Percentiles rank a stretch among this genome's conserved stretches.
phyloP scores from a whole-genome alignment of 1,284 basidiomycete genomes.

The Cryptococcus jaspeensis region DNA sequence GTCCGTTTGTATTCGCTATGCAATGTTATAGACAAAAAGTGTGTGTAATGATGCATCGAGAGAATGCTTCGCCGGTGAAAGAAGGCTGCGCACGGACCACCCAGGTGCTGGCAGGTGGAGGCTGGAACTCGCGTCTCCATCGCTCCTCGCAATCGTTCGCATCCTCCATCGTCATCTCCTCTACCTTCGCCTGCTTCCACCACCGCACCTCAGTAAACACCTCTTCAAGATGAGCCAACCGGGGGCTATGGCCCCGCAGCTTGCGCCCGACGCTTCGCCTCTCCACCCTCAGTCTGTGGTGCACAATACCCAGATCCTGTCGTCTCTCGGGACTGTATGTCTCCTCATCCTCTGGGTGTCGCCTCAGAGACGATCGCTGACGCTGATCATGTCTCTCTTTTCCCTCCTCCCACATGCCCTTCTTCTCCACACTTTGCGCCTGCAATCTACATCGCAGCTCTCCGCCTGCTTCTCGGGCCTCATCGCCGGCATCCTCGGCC shows the following conservation, averaged over 20 bases:
- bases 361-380: neutral
- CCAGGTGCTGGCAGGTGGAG: too few relatives aligned
- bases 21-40: too few relatives aligned
- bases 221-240: slow-evolving; percentile 13
- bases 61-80: too few relatives aligned
- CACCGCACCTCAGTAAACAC: too few relatives aligned
- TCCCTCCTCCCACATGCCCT: neutral
- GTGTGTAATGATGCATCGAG: too few relatives aligned
- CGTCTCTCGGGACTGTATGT: slow-evolving; percentile 46
- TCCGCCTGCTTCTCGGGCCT: slow-evolving; percentile 79
- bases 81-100: too few relatives aligned
- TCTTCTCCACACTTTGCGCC: neutral
- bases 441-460: slow-evolving; percentile 48
- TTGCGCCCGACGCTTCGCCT: slow-evolving; percentile 38
- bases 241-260: slow-evolving; percentile 24
- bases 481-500: slow-evolving; percentile 77
- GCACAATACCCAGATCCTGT: slow-evolving; percentile 63
- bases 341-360: neutral
- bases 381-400: slow-evolving; percentile 61
- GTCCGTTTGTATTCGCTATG: too few relatives aligned
- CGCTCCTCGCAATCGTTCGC: too few relatives aligned
- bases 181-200: neutral
- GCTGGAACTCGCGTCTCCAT: too few relatives aligned
- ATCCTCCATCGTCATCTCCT: neutral
- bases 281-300: slow-evolving; percentile 68